These are phyloP conservation scores for Hymenotorrendiella dingleyae DNA, from an alignment of 2,329 filamentous ascomycete species.

Conservation along the genomic window DNA sequence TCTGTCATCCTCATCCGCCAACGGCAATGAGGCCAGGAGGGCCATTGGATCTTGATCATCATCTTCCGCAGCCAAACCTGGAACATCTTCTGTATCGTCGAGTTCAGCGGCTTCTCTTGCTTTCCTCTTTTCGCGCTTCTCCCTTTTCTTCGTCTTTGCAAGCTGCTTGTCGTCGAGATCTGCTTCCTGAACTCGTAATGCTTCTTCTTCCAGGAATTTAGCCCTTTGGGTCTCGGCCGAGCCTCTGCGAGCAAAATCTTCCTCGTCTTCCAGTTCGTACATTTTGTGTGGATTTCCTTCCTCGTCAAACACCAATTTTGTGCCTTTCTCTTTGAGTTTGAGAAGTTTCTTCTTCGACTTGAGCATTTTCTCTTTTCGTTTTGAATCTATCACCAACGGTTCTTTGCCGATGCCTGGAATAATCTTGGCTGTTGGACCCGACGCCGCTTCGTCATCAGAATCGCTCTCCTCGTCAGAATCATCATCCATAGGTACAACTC, in stretches of 20 bases:
- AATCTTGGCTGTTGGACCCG: slow-evolving; percentile 45
- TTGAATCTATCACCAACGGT: slow-evolving; percentile 81
- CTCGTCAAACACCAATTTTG: slow-evolving; percentile 86
- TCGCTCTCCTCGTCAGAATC: slow-evolving; percentile 38
- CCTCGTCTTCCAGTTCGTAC: slow-evolving; percentile 84
- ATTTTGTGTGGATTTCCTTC: slow-evolving; percentile 79
- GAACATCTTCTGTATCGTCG: slow-evolving; percentile 21
- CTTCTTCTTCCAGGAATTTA: slow-evolving; percentile 73
- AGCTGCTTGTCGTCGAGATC: slow-evolving; percentile 79
- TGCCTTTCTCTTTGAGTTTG: slow-evolving; percentile 82
- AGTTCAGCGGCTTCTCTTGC: slow-evolving; percentile 52
- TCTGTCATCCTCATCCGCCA: slow-evolving; percentile 46
- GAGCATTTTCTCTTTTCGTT: slow-evolving; percentile 91
- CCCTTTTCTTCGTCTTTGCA: slow-evolving; percentile 70
- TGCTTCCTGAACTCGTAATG: slow-evolving; percentile 62
- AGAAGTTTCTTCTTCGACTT: slow-evolving; percentile 90
- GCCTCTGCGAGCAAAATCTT: slow-evolving; percentile 70
- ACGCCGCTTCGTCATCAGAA: slow-evolving; percentile 36
- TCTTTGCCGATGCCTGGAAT: slow-evolving; percentile 63
- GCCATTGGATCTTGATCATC: slow-evolving; percentile 50
- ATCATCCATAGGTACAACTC: slow-evolving; percentile 70
- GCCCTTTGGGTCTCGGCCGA: slow-evolving; percentile 69
- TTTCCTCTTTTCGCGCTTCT: slow-evolving; percentile 71
- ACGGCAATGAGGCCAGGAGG: slow-evolving; percentile 51
- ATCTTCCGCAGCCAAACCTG: slow-evolving; percentile 29